These are phyloP conservation scores for Tuctoria greenei DNA, from an alignment of 176 grass and related monocot species.

Conservation along the genomic window DNA sequence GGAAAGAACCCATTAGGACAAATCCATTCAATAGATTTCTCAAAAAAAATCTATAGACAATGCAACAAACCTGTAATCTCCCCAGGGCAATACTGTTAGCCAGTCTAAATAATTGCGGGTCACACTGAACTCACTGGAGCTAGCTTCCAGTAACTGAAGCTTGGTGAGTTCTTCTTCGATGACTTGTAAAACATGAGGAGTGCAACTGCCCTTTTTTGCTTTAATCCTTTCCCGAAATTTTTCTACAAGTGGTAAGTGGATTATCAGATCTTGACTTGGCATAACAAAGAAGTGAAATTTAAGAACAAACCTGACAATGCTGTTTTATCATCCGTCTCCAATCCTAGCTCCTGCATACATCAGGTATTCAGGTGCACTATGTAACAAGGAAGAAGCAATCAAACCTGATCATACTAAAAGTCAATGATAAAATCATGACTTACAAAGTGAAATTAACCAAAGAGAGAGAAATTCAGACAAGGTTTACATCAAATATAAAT, in stretches of 20 bases:
- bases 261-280: neutral
- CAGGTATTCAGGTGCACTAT: neutral
- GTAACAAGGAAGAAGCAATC: neutral
- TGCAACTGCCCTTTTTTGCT: conserved; percentile 80
- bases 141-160: conserved; percentile 83
- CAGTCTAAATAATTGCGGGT: conserved; percentile 99
- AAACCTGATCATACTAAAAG: conserved; percentile 15
- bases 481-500: neutral
- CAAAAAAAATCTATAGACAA: conserved; percentile 19
- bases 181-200: conserved; percentile 93
- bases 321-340: conserved; percentile 99
- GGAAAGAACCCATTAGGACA: conserved; percentile 24
- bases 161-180: conserved; percentile 98
- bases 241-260: conserved; percentile 47
- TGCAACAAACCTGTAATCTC: conserved; percentile 79
- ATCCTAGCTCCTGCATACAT: conserved; percentile 74
- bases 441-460: neutral
- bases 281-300: neutral
- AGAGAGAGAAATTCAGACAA: neutral
- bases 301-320: conserved; percentile 86
- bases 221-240: conserved; percentile 93
- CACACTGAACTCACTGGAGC: conserved; percentile 95
- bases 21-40: conserved; percentile 13
- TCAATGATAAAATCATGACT: neutral
- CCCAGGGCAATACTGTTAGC: conserved; percentile 93